Evolutionary conservation across 495 filamentous ascomycete genomes (phyloP), one percentile per base, ranked within the genome.

Genomic region (Mytilinidion resinicola): DNA sequence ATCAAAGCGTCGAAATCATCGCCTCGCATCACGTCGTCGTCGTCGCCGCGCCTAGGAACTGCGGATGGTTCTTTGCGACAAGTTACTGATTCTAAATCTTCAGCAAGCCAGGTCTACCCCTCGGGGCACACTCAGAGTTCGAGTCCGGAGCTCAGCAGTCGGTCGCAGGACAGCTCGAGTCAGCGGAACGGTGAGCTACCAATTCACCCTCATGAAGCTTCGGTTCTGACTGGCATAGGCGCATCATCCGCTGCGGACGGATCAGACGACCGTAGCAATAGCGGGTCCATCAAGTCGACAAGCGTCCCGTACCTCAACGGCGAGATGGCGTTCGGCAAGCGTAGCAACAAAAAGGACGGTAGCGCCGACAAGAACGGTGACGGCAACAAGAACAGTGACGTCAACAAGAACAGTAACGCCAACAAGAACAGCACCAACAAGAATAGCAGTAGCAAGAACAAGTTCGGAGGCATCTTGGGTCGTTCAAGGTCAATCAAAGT

Each of bases 1-100:
- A 69, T 82, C 55, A 80, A 79, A 56, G 78, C 79, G 20, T 76
- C 80, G 0, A 83, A 79, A 51, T 77, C 78, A 9, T 82, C 80
- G 0, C 76, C 69, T 25, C 69, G 69, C 39, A 55, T 74, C 9
- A 48, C 60, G 20, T 76, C 80, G 0, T 82, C 79, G 53, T 77
- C 78, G 10, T 82, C 80, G 0, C 76, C 69, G 21, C 70, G 69
- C 44, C 53, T 74, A 10, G 43, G 60, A 9, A 55, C 60, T 3
- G 46, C 69, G 1, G 73, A 74, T 36, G 55, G 67, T 14, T 61
- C 63, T 21, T 46, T 51, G 14, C 50, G 59, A 1, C 50, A 62
- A 35, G 48, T 53, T 10, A 33, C 63, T 7, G 39, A 63, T 14
- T 33, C 51, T 5, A 59, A 15, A n/a, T 43, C 52, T 12, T 15